These are phyloP conservation scores for Malus hybrid DNA, from an alignment of 331 rosid genomes.

Conservation along the genomic window DNA sequence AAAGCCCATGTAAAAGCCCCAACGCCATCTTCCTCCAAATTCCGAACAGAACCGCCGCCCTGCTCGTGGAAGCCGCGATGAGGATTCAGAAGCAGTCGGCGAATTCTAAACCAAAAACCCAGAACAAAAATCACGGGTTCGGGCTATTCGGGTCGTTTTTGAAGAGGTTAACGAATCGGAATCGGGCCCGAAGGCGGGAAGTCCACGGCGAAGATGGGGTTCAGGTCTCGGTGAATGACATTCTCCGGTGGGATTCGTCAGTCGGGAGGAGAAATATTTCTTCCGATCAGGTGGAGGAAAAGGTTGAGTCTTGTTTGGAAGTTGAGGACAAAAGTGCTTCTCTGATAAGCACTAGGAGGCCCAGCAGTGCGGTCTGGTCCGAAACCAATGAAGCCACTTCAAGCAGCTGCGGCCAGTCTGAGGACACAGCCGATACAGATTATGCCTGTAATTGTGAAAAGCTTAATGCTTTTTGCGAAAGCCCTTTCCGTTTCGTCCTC, in stretches of 20 bases:
- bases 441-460: conserved; percentile 15
- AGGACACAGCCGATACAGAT: conserved; percentile 8
- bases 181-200: conserved; percentile 23
- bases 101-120: conserved; percentile 30
- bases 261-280: conserved; percentile 12
- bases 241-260: conserved; percentile 39
- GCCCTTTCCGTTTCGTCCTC: conserved; percentile 76
- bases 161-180: conserved; percentile 35
- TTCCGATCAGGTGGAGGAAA: not conserved
- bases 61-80: conserved; percentile 77
- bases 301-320: not conserved
- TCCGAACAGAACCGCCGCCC: conserved; percentile 61
- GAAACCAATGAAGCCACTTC: conserved; percentile 65
- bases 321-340: conserved; percentile 3
- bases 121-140: conserved; percentile 22
- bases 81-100: conserved; percentile 62
- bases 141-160: conserved; percentile 63
- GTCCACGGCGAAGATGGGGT: not conserved
- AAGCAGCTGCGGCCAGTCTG: conserved; percentile 25
- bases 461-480: conserved; percentile 30
- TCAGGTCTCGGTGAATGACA: conserved; percentile 29
- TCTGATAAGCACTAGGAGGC: conserved; percentile 14
- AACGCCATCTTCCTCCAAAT: conserved; percentile 63
- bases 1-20: conserved; percentile 41
- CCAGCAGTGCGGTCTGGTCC: conserved; percentile 69